Evolutionary conservation across 805 yeast genomes (phyloP).

Genomic region (Metschnikowia kofuensis): DNA sequence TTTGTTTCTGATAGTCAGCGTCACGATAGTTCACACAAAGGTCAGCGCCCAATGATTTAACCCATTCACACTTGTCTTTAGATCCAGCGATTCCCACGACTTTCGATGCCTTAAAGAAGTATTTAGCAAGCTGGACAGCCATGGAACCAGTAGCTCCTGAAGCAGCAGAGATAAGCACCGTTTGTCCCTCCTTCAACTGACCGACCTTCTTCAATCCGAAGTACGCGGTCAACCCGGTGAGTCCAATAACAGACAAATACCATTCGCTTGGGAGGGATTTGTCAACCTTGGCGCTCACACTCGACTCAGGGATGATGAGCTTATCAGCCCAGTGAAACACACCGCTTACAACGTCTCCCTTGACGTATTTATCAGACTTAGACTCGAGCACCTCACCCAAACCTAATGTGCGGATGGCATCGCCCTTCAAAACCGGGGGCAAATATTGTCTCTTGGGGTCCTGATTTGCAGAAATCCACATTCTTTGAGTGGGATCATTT

Average conservation of each 20-base stretch:
- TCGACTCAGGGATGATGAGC: conserved; percentile 28
- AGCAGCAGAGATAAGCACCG: conserved; percentile 59
- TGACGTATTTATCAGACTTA: conserved; percentile 35
- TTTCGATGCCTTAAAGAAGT: conserved; percentile 48
- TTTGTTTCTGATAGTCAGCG: conserved; percentile 23
- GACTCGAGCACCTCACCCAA: conserved; percentile 50
- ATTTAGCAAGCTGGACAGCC: conserved; percentile 55
- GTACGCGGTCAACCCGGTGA: conserved; percentile 63
- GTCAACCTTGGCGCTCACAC: conserved; percentile 29
- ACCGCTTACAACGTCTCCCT: conserved; percentile 45
- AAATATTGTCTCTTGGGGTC: conserved; percentile 31
- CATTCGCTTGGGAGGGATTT: conserved; percentile 35
- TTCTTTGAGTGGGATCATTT: conserved; percentile 62
- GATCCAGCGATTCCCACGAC: conserved; percentile 66
- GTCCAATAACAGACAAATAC: conserved; percentile 50
- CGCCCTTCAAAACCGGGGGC: conserved; percentile 41
- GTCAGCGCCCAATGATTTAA: conserved; percentile 54
- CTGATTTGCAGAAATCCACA: conserved; percentile 45
- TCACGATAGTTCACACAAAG: conserved; percentile 54
- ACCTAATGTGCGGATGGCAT: conserved; percentile 46
- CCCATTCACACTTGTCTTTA: conserved; percentile 49
- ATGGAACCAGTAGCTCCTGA: conserved; percentile 72
- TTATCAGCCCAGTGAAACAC: conserved; percentile 49
- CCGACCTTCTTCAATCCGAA: conserved; percentile 51
- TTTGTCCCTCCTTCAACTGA: conserved; percentile 43